Evolutionary conservation across 2,329 filamentous ascomycete genomes (phyloP), one percentile per base, ranked within the genome.

Genomic region (Fusarium citri): DNA sequence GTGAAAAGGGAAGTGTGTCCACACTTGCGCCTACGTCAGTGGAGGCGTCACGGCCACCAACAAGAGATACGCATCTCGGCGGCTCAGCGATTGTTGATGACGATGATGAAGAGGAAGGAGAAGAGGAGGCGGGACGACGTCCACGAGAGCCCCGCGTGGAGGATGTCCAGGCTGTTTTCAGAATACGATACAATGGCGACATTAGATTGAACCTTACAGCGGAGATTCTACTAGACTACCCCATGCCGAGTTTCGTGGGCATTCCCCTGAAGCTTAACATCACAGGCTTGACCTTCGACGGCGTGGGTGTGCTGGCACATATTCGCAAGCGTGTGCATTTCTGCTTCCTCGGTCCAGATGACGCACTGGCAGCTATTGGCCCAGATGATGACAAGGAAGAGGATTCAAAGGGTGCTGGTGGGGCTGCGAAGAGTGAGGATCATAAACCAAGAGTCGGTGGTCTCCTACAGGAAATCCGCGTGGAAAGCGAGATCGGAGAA

Each of bases 401-500:
- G 18, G 64, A 14, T 2, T 28, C 59, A 5, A 55, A 41, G 9
- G 37, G 50, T n/a, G 23, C 61, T 31, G 41, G 37, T 16, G 50
- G 37, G 69, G 69, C 60, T 55, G 56, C 23, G 12, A 75, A 76
- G 47, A 50, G 76, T 63, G 69, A 77, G 58, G 77, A 81, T 75
- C 65, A 63, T 40, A 74, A 72, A 34, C 65, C 72, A 3, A 70
- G 77, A 31, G 86, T 93, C 64, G 94, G 92, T 6, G 93, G 93
- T 0, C 81, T 98, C 61, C 81, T 99, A 59, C 94, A 97, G 79
- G 93, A 98, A 81, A 97, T 99, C 74, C 90, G 91, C 71, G 95
- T 99, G 9, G 96, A 99, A 80, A 98, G 95, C 79, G 96, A 99
- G 82, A 99, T 99, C 79, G 96, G 96, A 9, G 91, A 96, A 78